These are phyloP conservation scores for Phytophthora palmivora DNA, from an alignment of 352 stramenopile genomes.

Conservation along the genomic window DNA sequence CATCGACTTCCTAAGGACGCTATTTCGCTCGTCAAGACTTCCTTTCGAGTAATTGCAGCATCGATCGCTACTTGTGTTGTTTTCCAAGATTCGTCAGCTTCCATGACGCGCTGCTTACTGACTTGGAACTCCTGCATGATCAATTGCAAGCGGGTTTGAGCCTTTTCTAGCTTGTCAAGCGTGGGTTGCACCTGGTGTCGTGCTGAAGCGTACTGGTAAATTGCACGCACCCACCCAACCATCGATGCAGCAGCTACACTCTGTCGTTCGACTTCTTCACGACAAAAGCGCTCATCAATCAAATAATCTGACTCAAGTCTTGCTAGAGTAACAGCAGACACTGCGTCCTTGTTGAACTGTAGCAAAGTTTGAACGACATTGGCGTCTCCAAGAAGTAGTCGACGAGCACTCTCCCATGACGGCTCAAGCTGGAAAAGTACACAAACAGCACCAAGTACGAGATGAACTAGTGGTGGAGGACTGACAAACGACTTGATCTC, in stretches of 20 bases:
- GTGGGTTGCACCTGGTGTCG: constrained; percentile 65
- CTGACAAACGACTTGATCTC: constrained; percentile 89
- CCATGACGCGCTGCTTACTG: constrained; percentile 63
- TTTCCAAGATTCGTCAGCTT: constrained; percentile 53
- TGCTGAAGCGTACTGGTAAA: constrained; percentile 66
- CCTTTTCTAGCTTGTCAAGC: constrained; percentile 68
- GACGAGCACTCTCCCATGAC: constrained; percentile 75
- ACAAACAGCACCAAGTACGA: constrained; percentile 77
- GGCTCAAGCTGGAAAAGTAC: constrained; percentile 76
- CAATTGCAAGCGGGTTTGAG: constrained; percentile 52
- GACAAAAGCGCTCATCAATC: constrained; percentile 57
- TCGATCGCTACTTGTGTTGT: constrained; percentile 35
- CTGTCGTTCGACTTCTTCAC: constrained; percentile 77
- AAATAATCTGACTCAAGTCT: constrained; percentile 64
- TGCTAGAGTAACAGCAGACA: constrained; percentile 43
- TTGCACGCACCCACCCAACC: constrained; percentile 76
- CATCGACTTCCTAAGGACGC: constrained; percentile 27
- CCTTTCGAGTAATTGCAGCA: constrained; percentile 31
- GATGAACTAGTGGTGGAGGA: constrained; percentile 70
- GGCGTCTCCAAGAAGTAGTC: constrained; percentile 59
- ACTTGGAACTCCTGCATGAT: constrained; percentile 75
- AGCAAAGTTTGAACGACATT: constrained; percentile 80
- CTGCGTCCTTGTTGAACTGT: constrained; percentile 77
- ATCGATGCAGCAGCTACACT: constrained; percentile 81
- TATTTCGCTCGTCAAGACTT: constrained; percentile 45